Evolutionary conservation across 805 yeast genomes (phyloP).

Genomic region (Lachancea waltii): DNA sequence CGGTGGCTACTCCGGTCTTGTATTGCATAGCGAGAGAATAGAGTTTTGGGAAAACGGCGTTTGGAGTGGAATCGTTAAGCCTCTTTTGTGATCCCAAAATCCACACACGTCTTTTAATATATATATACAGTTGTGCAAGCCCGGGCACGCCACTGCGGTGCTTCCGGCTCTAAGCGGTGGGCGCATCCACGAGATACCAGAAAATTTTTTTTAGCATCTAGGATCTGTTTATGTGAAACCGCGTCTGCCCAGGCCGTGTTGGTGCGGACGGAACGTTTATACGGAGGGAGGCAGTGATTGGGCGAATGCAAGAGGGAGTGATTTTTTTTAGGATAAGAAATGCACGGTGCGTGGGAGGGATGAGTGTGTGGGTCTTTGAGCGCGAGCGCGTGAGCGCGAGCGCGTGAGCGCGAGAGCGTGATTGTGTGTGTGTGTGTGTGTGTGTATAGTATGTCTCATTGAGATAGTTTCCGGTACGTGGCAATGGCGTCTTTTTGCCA

Average conservation of each 20-base stretch:
- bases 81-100: neutral
- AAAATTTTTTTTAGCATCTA: neutral
- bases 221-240: neutral
- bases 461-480: too few species aligned
- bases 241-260: neutral
- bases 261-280: too few species aligned
- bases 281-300: too few species aligned
- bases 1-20: slow-evolving; percentile 11
- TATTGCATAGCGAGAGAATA: slow-evolving; percentile 12
- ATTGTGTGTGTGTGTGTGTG: neutral
- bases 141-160: neutral
- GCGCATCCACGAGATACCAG: neutral
- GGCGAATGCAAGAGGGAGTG: too few species aligned
- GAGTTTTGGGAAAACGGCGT: neutral
- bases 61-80: neutral
- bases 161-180: neutral
- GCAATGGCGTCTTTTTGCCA: too few species aligned
- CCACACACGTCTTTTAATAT: neutral
- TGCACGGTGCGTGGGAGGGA: too few species aligned
- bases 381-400: neutral
- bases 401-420: neutral
- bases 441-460: too few species aligned
- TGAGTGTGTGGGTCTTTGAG: neutral
- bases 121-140: neutral
- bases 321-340: too few species aligned